Percentiles rank a stretch among this genome's conserved stretches.
Conservation (phyloP, 2,329 filamentous ascomycete species). For the Phoma sp. region DNA sequence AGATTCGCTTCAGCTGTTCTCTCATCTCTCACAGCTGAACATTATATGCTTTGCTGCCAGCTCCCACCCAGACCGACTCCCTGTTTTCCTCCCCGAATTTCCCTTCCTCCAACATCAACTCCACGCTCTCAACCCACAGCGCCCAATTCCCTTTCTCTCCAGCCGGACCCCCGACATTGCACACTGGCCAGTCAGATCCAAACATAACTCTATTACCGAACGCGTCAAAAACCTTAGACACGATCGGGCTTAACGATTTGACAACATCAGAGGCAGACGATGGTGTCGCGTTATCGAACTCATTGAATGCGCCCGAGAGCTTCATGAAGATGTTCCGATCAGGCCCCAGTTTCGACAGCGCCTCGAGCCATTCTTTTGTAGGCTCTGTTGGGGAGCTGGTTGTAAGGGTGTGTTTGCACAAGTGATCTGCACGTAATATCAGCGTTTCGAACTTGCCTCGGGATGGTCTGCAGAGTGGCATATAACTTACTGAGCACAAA, state of each 20-base stretch:
- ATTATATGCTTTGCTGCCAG: constrained; percentile 74
- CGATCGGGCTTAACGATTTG: constrained; percentile 30
- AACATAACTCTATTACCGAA: constrained; percentile 85
- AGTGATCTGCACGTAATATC: constrained; percentile 69
- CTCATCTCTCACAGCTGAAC: not conserved
- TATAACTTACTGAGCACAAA: constrained; percentile 73
- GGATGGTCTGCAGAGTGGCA: not conserved
- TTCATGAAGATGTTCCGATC: constrained; percentile 81
- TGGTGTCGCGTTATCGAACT: constrained; percentile 66
- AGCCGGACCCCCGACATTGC: constrained; percentile 70
- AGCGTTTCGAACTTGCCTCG: not conserved
- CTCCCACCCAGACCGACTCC: constrained; percentile 74
- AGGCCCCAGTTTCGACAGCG: constrained; percentile 72
- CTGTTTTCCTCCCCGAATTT: constrained; percentile 67
- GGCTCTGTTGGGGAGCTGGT: constrained; percentile 49
- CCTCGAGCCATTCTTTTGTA: constrained; percentile 73
- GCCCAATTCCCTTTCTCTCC: constrained; percentile 69
- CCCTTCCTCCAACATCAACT: constrained; percentile 63
- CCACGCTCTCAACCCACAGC: constrained; percentile 77
- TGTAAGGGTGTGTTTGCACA: constrained; percentile 86
- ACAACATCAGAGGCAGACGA: constrained; percentile 6
- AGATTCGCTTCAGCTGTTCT: not conserved
- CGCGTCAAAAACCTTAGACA: constrained; percentile 64
- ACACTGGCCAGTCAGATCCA: constrained; percentile 93
- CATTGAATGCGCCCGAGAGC: constrained; percentile 84